Percentiles rank a stretch among this genome's conserved stretches.
These are phyloP conservation scores for Apiospora marii DNA, from an alignment of 2,329 filamentous ascomycete genomes.

Conservation along the genomic window DNA sequence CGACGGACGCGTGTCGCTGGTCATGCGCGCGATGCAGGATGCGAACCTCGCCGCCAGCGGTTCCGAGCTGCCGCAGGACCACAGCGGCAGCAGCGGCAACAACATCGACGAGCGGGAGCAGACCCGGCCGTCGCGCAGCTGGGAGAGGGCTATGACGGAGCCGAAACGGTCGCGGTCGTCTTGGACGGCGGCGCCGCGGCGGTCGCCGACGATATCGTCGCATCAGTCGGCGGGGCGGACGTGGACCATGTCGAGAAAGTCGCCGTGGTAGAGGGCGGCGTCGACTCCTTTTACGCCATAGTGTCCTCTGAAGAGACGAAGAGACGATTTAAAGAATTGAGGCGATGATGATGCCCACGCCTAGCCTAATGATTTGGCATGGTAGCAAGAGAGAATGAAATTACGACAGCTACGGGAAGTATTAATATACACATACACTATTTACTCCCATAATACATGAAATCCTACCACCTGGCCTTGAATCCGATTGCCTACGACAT, in stretches of 20 bases:
- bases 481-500: too few species aligned
- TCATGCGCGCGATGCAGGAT: slow-evolving; percentile 38
- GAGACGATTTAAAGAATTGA: background rate
- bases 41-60: slow-evolving; percentile 31
- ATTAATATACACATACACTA: background rate
- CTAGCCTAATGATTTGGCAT: background rate
- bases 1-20: slow-evolving; percentile 37
- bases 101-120: slow-evolving; percentile 1
- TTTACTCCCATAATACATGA: background rate
- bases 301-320: background rate
- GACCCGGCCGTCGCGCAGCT: slow-evolving; percentile 26
- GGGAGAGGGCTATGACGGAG: slow-evolving; percentile 26
- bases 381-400: background rate
- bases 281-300: slow-evolving; percentile 27
- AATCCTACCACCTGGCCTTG: background rate
- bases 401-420: background rate
- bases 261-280: slow-evolving; percentile 32
- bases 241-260: slow-evolving; percentile 34
- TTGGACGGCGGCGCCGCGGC: slow-evolving; percentile 25
- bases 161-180: slow-evolving; percentile 24
- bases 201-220: slow-evolving; percentile 35
- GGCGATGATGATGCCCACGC: background rate
- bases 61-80: background rate
- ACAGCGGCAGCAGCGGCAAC: slow-evolving; percentile 22
- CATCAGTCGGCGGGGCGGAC: slow-evolving; percentile 29